A percentile compares a stretch with the other conserved stretches of the same genome.
These are phyloP conservation scores for Candida pini DNA, from an alignment of 805 yeast species.

Conservation along the genomic window DNA sequence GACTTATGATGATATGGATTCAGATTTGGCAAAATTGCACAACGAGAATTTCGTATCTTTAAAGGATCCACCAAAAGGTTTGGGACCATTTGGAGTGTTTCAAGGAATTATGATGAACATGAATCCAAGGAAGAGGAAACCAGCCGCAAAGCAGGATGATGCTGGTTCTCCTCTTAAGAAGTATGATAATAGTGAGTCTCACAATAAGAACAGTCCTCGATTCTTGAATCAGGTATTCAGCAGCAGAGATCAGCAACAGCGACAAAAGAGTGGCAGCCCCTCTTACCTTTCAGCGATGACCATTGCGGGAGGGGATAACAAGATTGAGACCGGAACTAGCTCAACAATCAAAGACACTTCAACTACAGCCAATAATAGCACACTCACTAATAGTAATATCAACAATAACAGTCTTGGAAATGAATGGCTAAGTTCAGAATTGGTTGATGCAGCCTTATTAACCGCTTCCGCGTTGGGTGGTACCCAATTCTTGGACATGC, in stretches of 20 bases:
- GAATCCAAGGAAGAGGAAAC: conserved; percentile 14
- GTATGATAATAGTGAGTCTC: background rate
- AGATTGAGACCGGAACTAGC: conserved; percentile 2
- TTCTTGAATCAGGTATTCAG: no score
- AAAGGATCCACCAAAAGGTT: conserved; percentile 25
- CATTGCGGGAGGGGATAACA: background rate
- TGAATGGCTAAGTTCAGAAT: conserved; percentile 67
- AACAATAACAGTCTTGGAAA: conserved; percentile 33
- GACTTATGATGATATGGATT: conserved; percentile 80
- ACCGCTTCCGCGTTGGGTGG: conserved; percentile 71
- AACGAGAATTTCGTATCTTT: conserved; percentile 35
- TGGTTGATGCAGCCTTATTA: conserved; percentile 64
- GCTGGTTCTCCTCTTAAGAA: background rate
- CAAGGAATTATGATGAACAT: conserved; percentile 33
- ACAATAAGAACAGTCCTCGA: background rate
- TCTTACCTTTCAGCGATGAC: background rate
- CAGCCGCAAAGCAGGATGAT: conserved; percentile 3
- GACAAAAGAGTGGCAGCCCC: conserved; percentile 1
- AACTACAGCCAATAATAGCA: background rate
- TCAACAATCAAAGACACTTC: conserved; percentile 1
- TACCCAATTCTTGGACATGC: conserved; percentile 49
- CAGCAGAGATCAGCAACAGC: conserved; percentile 3
- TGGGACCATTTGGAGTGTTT: conserved; percentile 85
- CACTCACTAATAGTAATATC: background rate
- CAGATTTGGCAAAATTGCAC: conserved; percentile 54